Evolutionary conservation across 1,139 yeast species (phyloP).

Genomic region (Pneumocystis sp.): DNA sequence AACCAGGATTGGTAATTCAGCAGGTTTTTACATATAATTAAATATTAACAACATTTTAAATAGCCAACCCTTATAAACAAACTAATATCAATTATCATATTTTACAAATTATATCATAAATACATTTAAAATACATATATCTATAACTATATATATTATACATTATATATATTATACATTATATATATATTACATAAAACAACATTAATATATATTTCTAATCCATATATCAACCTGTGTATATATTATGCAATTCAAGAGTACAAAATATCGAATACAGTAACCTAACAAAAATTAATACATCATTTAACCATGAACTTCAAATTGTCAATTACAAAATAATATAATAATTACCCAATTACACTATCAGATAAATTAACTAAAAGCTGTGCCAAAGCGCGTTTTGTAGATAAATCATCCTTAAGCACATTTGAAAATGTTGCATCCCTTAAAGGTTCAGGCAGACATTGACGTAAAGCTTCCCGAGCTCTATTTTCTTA

Average conservation of each 20-base stretch:
- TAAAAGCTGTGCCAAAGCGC: conserved; percentile 72
- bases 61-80: too few relatives aligned
- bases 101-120: too few relatives aligned
- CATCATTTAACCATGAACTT: not conserved
- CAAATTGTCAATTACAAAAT: not conserved
- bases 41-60: not conserved
- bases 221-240: not conserved
- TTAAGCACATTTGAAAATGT: conserved; percentile 65
- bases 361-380: conserved; percentile 39
- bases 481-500: conserved; percentile 53
- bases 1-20: not conserved
- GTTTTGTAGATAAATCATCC: conserved; percentile 78
- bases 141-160: too few relatives aligned
- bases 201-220: not conserved
- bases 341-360: not conserved
- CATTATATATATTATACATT: too few relatives aligned
- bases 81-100: too few relatives aligned
- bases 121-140: too few relatives aligned
- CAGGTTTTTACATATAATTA: not conserved
- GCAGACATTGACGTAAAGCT: conserved; percentile 68
- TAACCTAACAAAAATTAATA: not conserved
- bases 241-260: not conserved
- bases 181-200: too few relatives aligned
- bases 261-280: not conserved
- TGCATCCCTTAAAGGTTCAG: conserved; percentile 81